A percentile compares a stretch with the other conserved stretches of the same genome.
Evolutionary conservation across 495 filamentous ascomycete species (phyloP).

Genomic region (Xylaria curta): DNA sequence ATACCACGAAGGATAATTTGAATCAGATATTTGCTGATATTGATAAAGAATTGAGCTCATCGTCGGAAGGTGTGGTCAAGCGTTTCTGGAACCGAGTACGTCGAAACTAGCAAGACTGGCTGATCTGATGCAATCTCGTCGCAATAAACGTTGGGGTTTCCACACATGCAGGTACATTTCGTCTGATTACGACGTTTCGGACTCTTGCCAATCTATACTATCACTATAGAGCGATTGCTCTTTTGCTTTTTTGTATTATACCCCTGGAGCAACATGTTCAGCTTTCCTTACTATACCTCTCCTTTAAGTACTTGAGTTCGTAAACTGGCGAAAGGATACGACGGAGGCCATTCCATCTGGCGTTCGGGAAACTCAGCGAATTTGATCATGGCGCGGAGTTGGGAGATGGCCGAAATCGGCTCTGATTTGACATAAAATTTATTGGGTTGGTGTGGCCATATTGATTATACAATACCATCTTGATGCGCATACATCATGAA

Average conservation of each 20-base stretch:
- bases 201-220: background rate
- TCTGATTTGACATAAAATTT: background rate
- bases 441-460: constrained; percentile 7
- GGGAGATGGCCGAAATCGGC: constrained; percentile 10
- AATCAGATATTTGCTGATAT: constrained; percentile 43
- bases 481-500: background rate
- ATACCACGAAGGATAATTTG: constrained; percentile 40
- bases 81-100: constrained; percentile 46
- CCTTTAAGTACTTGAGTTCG: constrained; percentile 2
- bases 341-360: background rate
- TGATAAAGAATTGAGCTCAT: constrained; percentile 38
- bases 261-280: constrained; percentile 4
- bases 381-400: constrained; percentile 26
- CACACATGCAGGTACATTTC: background rate
- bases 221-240: constrained; percentile 6
- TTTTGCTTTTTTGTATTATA: constrained; percentile 24
- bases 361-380: constrained; percentile 17
- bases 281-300: constrained; percentile 11
- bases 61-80: constrained; percentile 37
- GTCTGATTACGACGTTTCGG: background rate
- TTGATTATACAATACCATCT: constrained; percentile 3
- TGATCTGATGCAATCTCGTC: background rate
- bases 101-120: constrained; percentile 23
- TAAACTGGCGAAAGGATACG: background rate
- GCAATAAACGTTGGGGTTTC: background rate